Base-by-base conservation (phyloP, 306 rosid species). In the Quercus variabilis region DNA sequence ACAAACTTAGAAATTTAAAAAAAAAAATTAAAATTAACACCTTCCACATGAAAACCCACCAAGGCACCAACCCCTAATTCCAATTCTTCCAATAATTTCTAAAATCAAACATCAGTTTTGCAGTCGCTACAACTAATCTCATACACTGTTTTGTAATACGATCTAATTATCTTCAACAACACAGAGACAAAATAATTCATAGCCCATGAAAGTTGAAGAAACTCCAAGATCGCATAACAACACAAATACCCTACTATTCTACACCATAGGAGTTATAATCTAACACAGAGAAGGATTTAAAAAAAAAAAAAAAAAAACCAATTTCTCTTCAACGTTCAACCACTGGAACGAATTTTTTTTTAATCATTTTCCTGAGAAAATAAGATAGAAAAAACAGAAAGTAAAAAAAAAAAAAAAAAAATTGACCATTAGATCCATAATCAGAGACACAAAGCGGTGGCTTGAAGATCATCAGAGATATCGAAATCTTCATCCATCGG, bases 361-460 rank as follows among this genome's bases (percentile, higher is more conserved):
- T n/a, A 0, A 70, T 67, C 52, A 78, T 76, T 87, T 84, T 83
- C 90, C 85, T 78, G 76, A 79, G 85, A 83, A 86, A 79, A 81
- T 78, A 78, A 69, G 75, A 76, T 35, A 55, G 67, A 74, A 76
- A 76, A 76, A 54, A 74, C 15, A 21, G 49, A 67, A 73, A 33
- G 72, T 68, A 78, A 18, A 14, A 65, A 20, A 0, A 5, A 35
- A 33, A 51, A 73, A 35, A 57, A 5, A 49, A 55, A 19, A 23
- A n/a, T 56, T 58, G 80, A 73, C 57, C 83, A 55, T 60, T 74
- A 78, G 73, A 77, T 79, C 77, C 78, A 69, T 52, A 73, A 71
- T 18, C 81, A 92, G 85, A 94, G 97, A 74, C 87, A 86, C 74
- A 90, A 76, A 14, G 87, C 87, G 55, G 98, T 91, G 71, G 88